phyloP scores from a whole-genome alignment of 768 basidiomycete genomes.

The Serpula lacrymans region DNA sequence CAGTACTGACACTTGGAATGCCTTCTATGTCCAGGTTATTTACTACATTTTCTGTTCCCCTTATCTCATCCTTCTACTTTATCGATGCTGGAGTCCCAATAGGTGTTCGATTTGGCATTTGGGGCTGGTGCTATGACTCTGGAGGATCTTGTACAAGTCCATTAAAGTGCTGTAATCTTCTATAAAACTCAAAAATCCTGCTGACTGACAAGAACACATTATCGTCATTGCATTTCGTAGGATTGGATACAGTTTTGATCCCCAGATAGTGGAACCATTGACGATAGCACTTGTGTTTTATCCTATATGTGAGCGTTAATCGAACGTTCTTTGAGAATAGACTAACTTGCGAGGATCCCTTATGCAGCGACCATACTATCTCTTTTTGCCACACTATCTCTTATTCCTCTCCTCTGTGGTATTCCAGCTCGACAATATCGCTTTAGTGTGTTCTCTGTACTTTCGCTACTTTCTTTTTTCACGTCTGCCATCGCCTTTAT shows the following conservation, averaged over 20 bases:
- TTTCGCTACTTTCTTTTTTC: not conserved
- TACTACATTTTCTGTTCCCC: constrained; percentile 9
- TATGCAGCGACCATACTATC: constrained; percentile 1
- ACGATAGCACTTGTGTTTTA: constrained; percentile 10
- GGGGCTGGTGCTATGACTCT: constrained; percentile 13
- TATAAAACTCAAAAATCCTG: not conserved
- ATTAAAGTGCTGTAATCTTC: not conserved
- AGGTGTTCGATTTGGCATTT: constrained; percentile 11
- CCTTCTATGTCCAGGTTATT: constrained; percentile 1
- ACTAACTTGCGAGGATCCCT: not conserved
- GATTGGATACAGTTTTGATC: constrained; percentile 11
- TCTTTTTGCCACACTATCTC: not conserved
- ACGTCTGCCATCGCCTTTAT: constrained; percentile 20
- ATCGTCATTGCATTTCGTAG: constrained; percentile 1
- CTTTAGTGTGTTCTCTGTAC: not conserved
- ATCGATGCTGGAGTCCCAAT: constrained; percentile 5
- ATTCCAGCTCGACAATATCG: not conserved
- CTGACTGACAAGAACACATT: not conserved
- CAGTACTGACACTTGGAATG: not conserved
- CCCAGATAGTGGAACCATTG: constrained; percentile 11
- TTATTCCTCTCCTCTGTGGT: constrained; percentile 1
- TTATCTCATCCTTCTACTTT: constrained; percentile 11
- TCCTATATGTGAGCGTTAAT: constrained; percentile 9
- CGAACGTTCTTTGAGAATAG: too few species aligned
- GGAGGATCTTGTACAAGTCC: constrained; percentile 7